phyloP scores from a whole-genome alignment of 257 asterid genomes.

The Prunella vulgaris region DNA sequence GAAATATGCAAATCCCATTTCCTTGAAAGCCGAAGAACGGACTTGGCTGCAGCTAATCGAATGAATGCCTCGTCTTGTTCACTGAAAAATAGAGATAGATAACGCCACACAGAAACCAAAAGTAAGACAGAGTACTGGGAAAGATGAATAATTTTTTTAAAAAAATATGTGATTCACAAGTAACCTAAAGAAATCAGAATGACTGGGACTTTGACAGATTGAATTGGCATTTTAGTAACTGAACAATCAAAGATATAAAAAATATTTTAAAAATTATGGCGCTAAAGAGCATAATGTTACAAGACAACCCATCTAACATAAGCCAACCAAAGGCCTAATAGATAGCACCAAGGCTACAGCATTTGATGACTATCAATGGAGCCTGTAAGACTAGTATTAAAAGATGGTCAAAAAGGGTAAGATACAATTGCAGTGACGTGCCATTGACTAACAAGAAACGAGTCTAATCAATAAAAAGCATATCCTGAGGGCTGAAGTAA shows the following conservation, averaged over 20 bases:
- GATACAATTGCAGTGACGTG: not conserved
- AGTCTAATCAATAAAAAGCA: not conserved
- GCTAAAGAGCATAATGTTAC: not conserved
- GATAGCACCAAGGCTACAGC: not conserved
- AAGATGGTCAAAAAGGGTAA: not conserved
- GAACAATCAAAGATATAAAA: not conserved
- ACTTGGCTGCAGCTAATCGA: constrained; percentile 83
- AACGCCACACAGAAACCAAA: constrained; percentile 3
- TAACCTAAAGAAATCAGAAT: constrained; percentile 11
- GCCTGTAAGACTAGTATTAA: no score
- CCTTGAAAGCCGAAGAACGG: constrained; percentile 77
- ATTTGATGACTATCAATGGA: no score
- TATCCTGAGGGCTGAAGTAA: not conserved
- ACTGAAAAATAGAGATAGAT: constrained; percentile 37
- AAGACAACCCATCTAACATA: not conserved
- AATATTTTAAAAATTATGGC: not conserved
- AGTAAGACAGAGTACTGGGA: not conserved
- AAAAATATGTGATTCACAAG: constrained; percentile 5
- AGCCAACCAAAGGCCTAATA: constrained; percentile 5
- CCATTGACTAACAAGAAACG: not conserved
- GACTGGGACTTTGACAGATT: not conserved
- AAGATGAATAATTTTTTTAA: not conserved
- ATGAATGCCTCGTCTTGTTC: constrained; percentile 49
- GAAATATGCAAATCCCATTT: constrained; percentile 91
- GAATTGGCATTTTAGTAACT: not conserved